Base-by-base conservation (phyloP, 1,284 basidiomycete species). In the Salmacisia buchloeana region DNA sequence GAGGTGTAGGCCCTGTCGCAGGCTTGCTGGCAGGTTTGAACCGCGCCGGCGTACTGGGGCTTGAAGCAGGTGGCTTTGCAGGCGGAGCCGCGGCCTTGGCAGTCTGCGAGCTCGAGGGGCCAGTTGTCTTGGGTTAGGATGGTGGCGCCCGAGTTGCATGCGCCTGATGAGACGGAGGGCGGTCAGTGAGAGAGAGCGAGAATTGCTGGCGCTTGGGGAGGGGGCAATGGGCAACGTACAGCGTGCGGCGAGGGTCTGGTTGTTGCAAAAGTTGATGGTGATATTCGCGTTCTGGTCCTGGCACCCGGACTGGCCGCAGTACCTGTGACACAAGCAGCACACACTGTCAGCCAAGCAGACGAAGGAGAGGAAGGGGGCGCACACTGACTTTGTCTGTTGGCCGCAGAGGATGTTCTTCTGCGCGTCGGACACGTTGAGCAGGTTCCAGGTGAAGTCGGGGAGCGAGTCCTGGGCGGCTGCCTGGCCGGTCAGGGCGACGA, bases 61-160 rank as follows among this genome's bases (percentile, higher is more conserved):
- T 64, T 57, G 39, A 58, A 57, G 60, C 76, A 78, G 0, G 70
- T 63, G 33, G 71, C 70, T 12, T 56, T 64, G 61, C 76, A 78
- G 0, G 71, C 63, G 1, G 65, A 67, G 52, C 70, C 68, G 23
- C 76, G 68, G 10, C 69, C 63, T 46, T 68, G 69, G 41, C 76
- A 78, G 61, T 78, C 76, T 12, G 71, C 68, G 6, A 74, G 58
- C 67, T 74, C 72, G 13, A 77, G 70, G 10, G 76, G 76, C 76
- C 76, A 78, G 60, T 76, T 68, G 64, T 73, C 76, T 67, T 78
- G 75, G 49, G 68, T 33, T 45, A 78, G 65, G 34, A 70, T 63
- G 27, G 71, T 67, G 0, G 52, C 58, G 29, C 75, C 74, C 49
- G 70, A 71, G 56, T 38, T 61, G 63, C 76, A 54, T 13, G 49